Base-by-base conservation (phyloP, 176 grass and related monocot genomes). In the Areca catechu region DNA sequence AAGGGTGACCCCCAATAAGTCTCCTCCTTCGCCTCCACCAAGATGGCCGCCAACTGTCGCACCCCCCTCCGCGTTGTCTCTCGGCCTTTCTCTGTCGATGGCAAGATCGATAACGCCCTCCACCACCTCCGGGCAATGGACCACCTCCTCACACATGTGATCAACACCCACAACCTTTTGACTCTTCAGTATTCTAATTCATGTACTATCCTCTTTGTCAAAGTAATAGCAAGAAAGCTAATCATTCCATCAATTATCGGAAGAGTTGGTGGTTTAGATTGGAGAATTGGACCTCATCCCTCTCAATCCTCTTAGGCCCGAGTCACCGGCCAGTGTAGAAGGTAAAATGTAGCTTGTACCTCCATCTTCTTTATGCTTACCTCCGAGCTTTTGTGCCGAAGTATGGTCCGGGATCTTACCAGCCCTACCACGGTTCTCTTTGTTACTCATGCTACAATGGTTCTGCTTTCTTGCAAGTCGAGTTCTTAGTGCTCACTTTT, bases 291-390 rank as follows among this genome's bases (percentile, higher is more conserved):
- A n/a, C n/a, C 43, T 83, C 86, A 19, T 82, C 83, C 1, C 61
- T 90, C 29, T 61, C 83, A 7, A 60, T 76, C 16, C 56, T 82
- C 48, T 82, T 77, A 22, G 66, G 61, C 18, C 43, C 69, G 6
- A 27, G 70, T 53, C 68, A 77, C 20, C 70, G 65, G 48, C 75
- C 55, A 0, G 75, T 73, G 14, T 66, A 75, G 23, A 97, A 76
- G 51, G 72, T 69, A 6, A 57, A 82, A 23, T 60, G 23, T 22
- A 91, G 66, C 55, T 60, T 97, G 19, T 91, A 97, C 67, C 62
- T 91, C 57, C 79, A 57, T 53, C 51, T 97, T 24, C 73, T 97
- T 37, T 80, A 85, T 49, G 76, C 80, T 49, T 97, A 91, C 78
- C 93, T 88, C 54, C 63, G 48, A 24, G 80, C 80, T 24, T 82